phyloP scores from a whole-genome alignment of 345 rosid genomes.

The Gossypium bickii region DNA sequence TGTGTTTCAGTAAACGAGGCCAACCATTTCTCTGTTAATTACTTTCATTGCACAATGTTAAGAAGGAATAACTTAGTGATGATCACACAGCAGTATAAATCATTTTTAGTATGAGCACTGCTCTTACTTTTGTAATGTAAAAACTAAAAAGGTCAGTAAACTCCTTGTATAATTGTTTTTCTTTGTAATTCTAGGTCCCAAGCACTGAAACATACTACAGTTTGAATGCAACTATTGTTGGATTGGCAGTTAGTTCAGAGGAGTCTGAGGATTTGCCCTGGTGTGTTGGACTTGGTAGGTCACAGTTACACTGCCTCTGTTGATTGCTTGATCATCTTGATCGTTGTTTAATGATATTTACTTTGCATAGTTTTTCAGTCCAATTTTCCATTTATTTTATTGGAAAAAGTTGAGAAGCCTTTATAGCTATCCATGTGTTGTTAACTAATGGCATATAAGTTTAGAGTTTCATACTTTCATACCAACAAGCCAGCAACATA shows the following conservation, averaged over 20 bases:
- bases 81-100: conserved; percentile 3
- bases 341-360: not conserved
- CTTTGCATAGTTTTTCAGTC: not conserved
- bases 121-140: not conserved
- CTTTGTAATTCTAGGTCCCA: conserved; percentile 50
- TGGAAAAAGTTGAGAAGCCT: not conserved
- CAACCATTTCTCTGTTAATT: conserved; percentile 3
- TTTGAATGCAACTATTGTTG: conserved; percentile 82
- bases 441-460: not conserved
- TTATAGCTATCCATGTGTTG: not conserved
- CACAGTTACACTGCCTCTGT: not conserved
- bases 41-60: not conserved
- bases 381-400: not conserved
- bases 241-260: conserved; percentile 70
- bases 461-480: not conserved
- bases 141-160: not conserved
- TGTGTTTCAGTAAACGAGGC: not conserved
- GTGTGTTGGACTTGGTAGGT: conserved; percentile 89
- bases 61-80: conserved; percentile 1
- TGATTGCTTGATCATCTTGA: conserved; percentile 3
- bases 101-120: conserved; percentile 2
- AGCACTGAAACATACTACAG: conserved; percentile 61
- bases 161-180: conserved; percentile 16
- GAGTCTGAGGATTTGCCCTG: conserved; percentile 53
- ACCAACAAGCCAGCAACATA: not conserved